phyloP scores from a whole-genome alignment of 345 rosid species.

The Excoecaria agallocha region DNA sequence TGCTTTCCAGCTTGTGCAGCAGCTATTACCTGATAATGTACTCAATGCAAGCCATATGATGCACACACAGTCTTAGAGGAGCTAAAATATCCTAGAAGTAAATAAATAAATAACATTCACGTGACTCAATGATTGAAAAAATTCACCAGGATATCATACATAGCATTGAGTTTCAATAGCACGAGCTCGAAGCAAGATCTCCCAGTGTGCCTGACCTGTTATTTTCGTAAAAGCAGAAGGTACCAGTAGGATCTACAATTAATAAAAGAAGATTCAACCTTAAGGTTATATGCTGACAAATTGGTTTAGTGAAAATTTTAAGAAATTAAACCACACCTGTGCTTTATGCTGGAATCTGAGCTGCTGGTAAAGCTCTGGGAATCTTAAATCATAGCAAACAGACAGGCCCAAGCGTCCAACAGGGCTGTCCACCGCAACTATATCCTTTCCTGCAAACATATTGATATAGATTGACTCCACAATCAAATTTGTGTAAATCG shows the following conservation, averaged over 20 bases:
- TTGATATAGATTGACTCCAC: slow-evolving; percentile 8
- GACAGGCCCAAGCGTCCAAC: slow-evolving; percentile 79
- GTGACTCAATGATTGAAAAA: neutral
- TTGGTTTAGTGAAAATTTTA: neutral
- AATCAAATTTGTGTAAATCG: neutral
- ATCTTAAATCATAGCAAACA: slow-evolving; percentile 90
- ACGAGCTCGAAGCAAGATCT: slow-evolving; percentile 83
- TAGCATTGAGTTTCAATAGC: slow-evolving; percentile 97
- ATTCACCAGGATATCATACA: slow-evolving; percentile 40
- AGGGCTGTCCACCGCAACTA: slow-evolving; percentile 78
- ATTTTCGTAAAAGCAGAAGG: slow-evolving; percentile 87
- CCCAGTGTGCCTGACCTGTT: slow-evolving; percentile 96
- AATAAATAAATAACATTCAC: neutral
- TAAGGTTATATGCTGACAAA: slow-evolving; percentile 1
- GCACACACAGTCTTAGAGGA: slow-evolving; percentile 8
- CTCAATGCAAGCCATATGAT: neutral
- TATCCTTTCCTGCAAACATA: slow-evolving; percentile 52
- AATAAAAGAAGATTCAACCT: neutral
- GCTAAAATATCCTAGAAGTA: neutral
- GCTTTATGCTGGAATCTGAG: slow-evolving; percentile 73
- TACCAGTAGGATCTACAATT: slow-evolving; percentile 65
- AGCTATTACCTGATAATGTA: slow-evolving; percentile 62
- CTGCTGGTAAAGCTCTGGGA: slow-evolving; percentile 86
- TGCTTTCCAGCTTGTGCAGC: slow-evolving; percentile 90
- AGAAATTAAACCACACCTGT: slow-evolving; percentile 46